Evolutionary conservation across 2,329 filamentous ascomycete species (phyloP).

Genomic region (Botrytis fragariae): DNA sequence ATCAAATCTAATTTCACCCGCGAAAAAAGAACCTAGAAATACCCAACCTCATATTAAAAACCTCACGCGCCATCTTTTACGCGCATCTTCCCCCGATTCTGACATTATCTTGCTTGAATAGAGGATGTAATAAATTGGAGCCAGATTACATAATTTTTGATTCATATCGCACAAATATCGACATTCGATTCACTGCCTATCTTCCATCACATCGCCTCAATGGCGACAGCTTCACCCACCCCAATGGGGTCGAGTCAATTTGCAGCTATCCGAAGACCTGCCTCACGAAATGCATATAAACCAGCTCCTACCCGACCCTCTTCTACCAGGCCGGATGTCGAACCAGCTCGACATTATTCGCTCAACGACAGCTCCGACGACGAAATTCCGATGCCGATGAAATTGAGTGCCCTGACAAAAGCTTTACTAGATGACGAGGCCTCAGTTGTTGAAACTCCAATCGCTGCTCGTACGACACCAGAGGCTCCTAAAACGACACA

Average conservation of each 20-base stretch:
- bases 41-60: not conserved
- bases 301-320: slow-evolving; percentile 49
- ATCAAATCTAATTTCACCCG: slow-evolving; percentile 2
- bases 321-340: slow-evolving; percentile 27
- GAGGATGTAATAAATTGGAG: slow-evolving; percentile 29
- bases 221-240: slow-evolving; percentile 56
- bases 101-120: slow-evolving; percentile 21
- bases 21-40: not conserved
- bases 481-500: slow-evolving; percentile 24
- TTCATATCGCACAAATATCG: slow-evolving; percentile 19
- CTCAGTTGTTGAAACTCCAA: slow-evolving; percentile 33
- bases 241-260: slow-evolving; percentile 51
- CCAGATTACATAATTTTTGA: slow-evolving; percentile 23
- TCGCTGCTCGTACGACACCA: slow-evolving; percentile 24
- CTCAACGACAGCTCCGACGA: slow-evolving; percentile 89
- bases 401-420: slow-evolving; percentile 89
- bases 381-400: slow-evolving; percentile 83
- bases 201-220: slow-evolving; percentile 31
- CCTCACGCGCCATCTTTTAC: slow-evolving; percentile 21
- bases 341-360: slow-evolving; percentile 46
- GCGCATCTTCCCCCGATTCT: slow-evolving; percentile 31
- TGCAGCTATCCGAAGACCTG: slow-evolving; percentile 51
- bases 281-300: slow-evolving; percentile 51
- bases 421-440: slow-evolving; percentile 68
- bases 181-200: slow-evolving; percentile 1